Percentiles rank a stretch among this genome's conserved stretches.
Conservation (phyloP, 2,329 filamentous ascomycete genomes). For the Colletotrichum tofieldiae region DNA sequence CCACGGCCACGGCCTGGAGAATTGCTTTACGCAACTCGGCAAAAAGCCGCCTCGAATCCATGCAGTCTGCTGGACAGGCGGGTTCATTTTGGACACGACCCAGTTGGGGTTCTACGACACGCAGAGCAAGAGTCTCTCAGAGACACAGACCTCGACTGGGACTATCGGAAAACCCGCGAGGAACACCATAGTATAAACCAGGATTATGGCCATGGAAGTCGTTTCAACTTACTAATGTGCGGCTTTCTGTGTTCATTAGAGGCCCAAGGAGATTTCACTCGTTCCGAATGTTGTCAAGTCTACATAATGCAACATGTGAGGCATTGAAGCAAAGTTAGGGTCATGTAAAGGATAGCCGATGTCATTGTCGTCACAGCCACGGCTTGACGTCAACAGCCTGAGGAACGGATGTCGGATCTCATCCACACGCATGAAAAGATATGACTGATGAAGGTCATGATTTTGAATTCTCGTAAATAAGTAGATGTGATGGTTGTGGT, state of each 20-base stretch:
- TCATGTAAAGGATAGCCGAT: not conserved
- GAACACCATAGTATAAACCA: no score
- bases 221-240: no score
- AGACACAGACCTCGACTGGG: not conserved
- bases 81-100: not conserved
- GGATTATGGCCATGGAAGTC: no score
- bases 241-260: not conserved
- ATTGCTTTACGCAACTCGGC: not conserved
- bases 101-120: no score
- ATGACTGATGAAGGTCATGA: conserved; percentile 35
- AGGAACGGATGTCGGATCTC: not conserved
- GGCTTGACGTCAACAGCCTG: not conserved
- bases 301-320: not conserved
- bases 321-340: not conserved
- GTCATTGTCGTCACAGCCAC: no score
- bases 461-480: conserved; percentile 39
- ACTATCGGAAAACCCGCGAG: not conserved
- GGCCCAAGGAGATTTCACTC: not conserved
- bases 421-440: conserved; percentile 13
- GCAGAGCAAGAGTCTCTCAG: not conserved
- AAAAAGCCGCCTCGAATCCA: not conserved
- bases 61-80: no score
- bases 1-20: no score
- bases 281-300: not conserved
- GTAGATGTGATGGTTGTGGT: conserved; percentile 5